Percentiles rank a stretch among this genome's conserved stretches.
phyloP scores from a whole-genome alignment of 2,329 filamentous ascomycete genomes.

The Rosellinia necatrix region DNA sequence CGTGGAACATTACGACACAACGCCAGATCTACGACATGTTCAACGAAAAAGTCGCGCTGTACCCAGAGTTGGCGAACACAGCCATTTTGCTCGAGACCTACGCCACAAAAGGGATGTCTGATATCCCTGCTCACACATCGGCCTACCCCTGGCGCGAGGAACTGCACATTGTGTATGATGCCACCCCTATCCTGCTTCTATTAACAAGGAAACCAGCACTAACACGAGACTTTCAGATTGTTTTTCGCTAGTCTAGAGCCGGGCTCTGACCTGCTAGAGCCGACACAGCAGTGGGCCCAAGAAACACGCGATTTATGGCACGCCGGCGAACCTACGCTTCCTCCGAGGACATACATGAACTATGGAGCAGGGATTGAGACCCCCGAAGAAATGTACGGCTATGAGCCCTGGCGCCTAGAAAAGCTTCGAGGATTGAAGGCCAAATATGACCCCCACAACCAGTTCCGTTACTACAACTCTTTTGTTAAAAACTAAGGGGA shows the following conservation, averaged over 20 bases:
- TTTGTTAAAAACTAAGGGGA: too few relatives aligned
- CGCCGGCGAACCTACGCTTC: not conserved
- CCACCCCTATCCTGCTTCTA: too few relatives aligned
- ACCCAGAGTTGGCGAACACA: not conserved
- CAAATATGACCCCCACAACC: not conserved
- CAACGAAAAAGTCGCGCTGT: not conserved
- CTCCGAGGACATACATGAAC: not conserved
- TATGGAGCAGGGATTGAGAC: not conserved
- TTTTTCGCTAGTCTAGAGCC: too few relatives aligned
- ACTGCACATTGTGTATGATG: too few relatives aligned
- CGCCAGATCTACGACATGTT: not conserved
- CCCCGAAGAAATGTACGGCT: not conserved
- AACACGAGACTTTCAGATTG: too few relatives aligned
- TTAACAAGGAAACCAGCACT: too few relatives aligned
- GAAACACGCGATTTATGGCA: not conserved
- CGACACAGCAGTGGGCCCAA: not conserved
- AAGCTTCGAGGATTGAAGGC: not conserved
- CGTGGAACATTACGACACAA: conserved; percentile 3
- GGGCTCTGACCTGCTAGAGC: not conserved
- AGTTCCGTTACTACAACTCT: not conserved
- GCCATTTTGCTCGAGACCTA: not conserved
- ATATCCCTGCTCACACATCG: not conserved
- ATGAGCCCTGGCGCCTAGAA: not conserved
- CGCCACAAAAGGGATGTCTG: not conserved
- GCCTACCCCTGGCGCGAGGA: too few relatives aligned